These are phyloP conservation scores for Otatea glauca DNA, from an alignment of 176 grass and related monocot genomes.

Conservation along the genomic window DNA sequence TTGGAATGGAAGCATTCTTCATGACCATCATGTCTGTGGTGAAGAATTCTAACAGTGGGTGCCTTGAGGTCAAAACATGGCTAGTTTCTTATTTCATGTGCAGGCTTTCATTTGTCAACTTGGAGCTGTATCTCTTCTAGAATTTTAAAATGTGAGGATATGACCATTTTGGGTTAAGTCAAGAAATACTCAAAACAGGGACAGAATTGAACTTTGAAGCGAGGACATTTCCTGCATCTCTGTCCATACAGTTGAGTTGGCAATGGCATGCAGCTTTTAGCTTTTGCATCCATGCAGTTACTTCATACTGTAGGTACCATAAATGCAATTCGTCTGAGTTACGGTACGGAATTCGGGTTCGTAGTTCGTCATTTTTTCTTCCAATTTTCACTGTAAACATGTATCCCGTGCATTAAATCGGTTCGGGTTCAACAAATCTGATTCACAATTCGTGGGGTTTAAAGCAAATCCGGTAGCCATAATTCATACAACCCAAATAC, in stretches of 20 bases:
- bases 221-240: background rate
- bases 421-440: too few relatives aligned
- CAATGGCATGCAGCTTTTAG: background rate
- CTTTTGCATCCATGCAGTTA: background rate
- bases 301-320: too few relatives aligned
- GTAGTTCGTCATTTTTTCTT: too few relatives aligned
- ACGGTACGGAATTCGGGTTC: too few relatives aligned
- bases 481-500: background rate
- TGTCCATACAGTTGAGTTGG: background rate
- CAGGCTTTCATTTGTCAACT: background rate
- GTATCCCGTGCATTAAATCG: too few relatives aligned
- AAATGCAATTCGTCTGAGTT: too few relatives aligned
- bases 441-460: too few relatives aligned
- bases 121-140: background rate
- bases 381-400: too few relatives aligned
- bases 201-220: background rate
- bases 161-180: background rate
- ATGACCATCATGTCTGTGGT: background rate
- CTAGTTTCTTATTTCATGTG: background rate
- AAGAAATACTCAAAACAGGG: background rate
- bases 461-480: too few relatives aligned
- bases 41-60: background rate
- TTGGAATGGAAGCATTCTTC: slow-evolving; percentile 25
- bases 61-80: background rate
- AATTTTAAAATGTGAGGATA: background rate